A percentile compares a stretch with the other conserved stretches of the same genome.
phyloP scores from a whole-genome alignment of 495 filamentous ascomycete genomes.

The Tetracladium marchalianum region DNA sequence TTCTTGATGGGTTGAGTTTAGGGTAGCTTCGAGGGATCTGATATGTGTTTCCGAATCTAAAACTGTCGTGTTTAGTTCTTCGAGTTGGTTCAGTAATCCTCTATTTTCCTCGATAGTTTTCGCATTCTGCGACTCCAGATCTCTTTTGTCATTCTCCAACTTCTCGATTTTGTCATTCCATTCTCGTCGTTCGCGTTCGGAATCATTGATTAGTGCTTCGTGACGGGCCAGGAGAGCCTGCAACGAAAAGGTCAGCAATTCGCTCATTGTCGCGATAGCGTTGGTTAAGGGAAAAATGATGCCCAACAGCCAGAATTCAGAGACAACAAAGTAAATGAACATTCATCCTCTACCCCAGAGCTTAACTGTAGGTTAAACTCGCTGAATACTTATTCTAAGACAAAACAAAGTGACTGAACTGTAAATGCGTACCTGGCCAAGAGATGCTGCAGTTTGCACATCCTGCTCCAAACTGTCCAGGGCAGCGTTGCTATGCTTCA shows the following conservation, averaged over 20 bases:
- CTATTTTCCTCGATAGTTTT: constrained; percentile 72
- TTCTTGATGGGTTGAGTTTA: constrained; percentile 68
- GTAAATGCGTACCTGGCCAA: constrained; percentile 67
- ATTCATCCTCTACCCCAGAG: constrained; percentile 1
- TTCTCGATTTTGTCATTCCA: constrained; percentile 60
- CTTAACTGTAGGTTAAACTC: background rate
- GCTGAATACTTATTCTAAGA: background rate
- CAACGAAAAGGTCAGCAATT: constrained; percentile 59
- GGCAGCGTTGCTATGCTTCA: constrained; percentile 67
- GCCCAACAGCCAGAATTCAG: background rate
- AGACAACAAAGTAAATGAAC: constrained; percentile 4
- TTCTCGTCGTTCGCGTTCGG: constrained; percentile 67
- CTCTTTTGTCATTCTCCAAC: constrained; percentile 67
- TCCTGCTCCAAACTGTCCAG: constrained; percentile 77
- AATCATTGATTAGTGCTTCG: constrained; percentile 85
- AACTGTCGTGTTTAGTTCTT: constrained; percentile 65
- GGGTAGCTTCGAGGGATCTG: constrained; percentile 55
- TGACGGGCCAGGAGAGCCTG: constrained; percentile 88
- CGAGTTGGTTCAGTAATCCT: constrained; percentile 66
- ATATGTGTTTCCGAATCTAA: constrained; percentile 66
- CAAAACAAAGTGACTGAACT: background rate
- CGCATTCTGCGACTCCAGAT: constrained; percentile 64
- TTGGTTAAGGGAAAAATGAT: too few relatives aligned
- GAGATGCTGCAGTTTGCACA: constrained; percentile 69
- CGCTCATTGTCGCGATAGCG: constrained; percentile 3